phyloP scores from a whole-genome alignment of 306 rosid species.

The Luffa acutangula region DNA sequence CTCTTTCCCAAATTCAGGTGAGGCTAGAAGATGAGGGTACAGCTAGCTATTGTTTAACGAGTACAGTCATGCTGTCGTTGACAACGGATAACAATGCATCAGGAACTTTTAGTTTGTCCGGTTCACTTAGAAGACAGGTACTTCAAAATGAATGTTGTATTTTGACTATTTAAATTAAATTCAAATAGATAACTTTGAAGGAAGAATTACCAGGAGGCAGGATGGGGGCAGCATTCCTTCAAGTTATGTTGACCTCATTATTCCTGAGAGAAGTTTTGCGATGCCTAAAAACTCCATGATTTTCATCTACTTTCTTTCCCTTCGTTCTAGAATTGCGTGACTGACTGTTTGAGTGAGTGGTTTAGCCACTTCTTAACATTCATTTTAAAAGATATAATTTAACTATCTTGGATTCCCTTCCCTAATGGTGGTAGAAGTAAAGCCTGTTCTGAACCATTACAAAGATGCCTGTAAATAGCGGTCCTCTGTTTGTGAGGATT shows the following conservation, averaged over 20 bases:
- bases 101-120: conserved; percentile 84
- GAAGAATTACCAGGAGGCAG: background rate
- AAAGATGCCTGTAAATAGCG: background rate
- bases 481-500: background rate
- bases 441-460: background rate
- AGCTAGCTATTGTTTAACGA: conserved; percentile 69
- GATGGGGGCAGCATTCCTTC: background rate
- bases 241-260: background rate
- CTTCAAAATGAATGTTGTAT: conserved; percentile 14
- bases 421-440: background rate
- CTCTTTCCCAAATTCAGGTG: conserved; percentile 31
- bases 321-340: background rate
- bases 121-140: conserved; percentile 91
- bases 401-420: background rate
- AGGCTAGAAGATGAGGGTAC: conserved; percentile 84
- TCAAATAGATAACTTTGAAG: background rate
- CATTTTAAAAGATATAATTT: background rate
- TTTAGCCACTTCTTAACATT: background rate
- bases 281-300: background rate
- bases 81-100: conserved; percentile 75
- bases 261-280: background rate
- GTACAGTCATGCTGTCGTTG: conserved; percentile 87
- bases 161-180: background rate
- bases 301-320: background rate
- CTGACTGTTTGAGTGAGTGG: background rate